phyloP scores from a whole-genome alignment of 495 filamentous ascomycete genomes.

The Melanomma pulvis-pyrius region DNA sequence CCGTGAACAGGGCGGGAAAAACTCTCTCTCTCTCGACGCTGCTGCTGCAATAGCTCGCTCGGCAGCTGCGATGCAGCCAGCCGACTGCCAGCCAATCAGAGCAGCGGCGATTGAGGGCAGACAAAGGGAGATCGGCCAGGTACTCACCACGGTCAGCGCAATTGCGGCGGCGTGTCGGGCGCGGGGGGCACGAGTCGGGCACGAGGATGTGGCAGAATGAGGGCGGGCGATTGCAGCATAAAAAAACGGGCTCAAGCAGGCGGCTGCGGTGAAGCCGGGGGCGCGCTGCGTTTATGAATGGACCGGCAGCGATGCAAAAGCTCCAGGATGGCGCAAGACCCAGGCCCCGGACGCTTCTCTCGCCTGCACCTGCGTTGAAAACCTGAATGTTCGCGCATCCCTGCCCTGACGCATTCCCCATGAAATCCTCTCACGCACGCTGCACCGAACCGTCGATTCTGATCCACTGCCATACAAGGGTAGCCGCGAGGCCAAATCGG shows the following conservation, averaged over 20 bases:
- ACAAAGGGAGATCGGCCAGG: constrained; percentile 10
- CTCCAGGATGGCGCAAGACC: constrained; percentile 22
- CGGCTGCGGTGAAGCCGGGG: background rate
- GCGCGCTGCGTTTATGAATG: constrained; percentile 8
- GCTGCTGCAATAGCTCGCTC: constrained; percentile 10
- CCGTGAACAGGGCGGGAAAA: background rate
- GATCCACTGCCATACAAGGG: no score
- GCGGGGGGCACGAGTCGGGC: background rate
- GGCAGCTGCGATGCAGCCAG: constrained; percentile 8
- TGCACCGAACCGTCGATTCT: background rate
- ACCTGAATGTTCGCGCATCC: constrained; percentile 11
- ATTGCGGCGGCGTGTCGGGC: background rate
- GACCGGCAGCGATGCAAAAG: constrained; percentile 30
- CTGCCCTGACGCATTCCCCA: background rate
- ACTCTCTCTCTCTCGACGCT: constrained; percentile 7
- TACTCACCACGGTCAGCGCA: constrained; percentile 17
- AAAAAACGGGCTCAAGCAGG: background rate
- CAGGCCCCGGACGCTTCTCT: background rate
- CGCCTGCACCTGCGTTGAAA: background rate
- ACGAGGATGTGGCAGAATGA: no score
- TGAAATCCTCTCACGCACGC: background rate
- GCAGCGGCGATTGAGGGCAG: constrained; percentile 20
- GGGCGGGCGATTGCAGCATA: no score
- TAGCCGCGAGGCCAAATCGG: no score
- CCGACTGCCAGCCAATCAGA: constrained; percentile 21